Percentiles rank a stretch among this genome's conserved stretches.
Conservation (phyloP, 2,329 filamentous ascomycete genomes). For the Sporothrix euskadiensis region DNA sequence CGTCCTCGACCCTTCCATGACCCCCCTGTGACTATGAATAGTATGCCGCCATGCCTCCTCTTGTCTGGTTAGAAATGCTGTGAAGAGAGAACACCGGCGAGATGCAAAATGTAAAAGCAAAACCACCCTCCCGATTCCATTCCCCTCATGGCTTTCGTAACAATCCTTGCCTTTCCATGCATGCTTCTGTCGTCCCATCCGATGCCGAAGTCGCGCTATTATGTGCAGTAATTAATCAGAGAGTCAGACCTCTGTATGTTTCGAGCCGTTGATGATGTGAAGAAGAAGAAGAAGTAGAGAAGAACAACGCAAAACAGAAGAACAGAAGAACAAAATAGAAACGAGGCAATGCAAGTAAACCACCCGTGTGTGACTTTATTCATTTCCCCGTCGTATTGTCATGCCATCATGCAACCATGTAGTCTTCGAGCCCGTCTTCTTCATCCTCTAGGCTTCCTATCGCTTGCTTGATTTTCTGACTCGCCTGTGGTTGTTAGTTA, state of each 20-base stretch:
- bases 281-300: background rate
- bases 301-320: background rate
- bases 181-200: background rate
- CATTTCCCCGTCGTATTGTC: constrained; percentile 3
- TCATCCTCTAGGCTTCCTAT: constrained; percentile 90
- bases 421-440: constrained; percentile 69
- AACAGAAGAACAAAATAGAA: constrained; percentile 1
- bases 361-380: constrained; percentile 14
- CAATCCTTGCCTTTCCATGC: background rate
- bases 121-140: background rate
- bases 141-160: background rate
- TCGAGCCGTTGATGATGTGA: background rate
- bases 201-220: background rate
- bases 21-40: background rate
- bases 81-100: constrained; percentile 7
- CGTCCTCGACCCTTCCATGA: background rate
- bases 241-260: background rate
- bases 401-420: constrained; percentile 56
- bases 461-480: constrained; percentile 90
- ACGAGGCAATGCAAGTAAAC: constrained; percentile 5
- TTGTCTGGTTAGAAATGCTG: constrained; percentile 9
- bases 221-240: constrained; percentile 2
- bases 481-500: constrained; percentile 61
- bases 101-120: constrained; percentile 14
- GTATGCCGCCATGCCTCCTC: background rate